Evolutionary conservation across 371 early-diverging fungal species (phyloP), one percentile per base, ranked within the genome.

Genomic region (Blakeslea trispora): DNA sequence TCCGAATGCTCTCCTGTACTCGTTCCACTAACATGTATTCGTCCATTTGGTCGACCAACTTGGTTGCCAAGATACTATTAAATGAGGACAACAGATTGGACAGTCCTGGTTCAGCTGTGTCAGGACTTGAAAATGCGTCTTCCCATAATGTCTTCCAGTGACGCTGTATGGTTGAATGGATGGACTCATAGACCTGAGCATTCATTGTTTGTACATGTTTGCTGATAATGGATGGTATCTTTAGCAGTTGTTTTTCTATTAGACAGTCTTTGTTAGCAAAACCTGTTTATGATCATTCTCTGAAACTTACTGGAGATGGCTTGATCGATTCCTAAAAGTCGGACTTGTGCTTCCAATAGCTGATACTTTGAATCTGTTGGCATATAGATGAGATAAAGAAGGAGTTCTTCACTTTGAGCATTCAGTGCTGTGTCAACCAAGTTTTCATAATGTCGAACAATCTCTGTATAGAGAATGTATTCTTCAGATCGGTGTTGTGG

Each of bases 391-490:
- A 75, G 39, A 34, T 55, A 53, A 8, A 71, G 40, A 9, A 75
- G 46, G 5, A 72, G 40, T 5, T 65, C 61, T 55, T 75, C 75
- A 45, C 70, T 64, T 35, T 72, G 61, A 1, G 68, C 45, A 45
- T 64, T 69, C 17, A 75, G 46, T 10, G 67, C 59, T 19, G 63
- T 49, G 39, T 75, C 75, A 0, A 70, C 66, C 18, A 70, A 23
- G 7, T 70, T 65, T 50, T 67, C 61, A 31, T 72, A 75, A 44
- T 67, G 53, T 17, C 60, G 56, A 17, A 60, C 28, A 1, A 51
- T 24, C 24, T 21, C 52, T 0, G 34, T 15, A 17, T 57, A 63
- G 9, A 47, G 21, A 13, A 43, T 48, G 24, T 56, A 46, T 40
- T 56, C 63, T 53, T 49, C 47, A 1, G 52, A 40, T 23, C 7